Base-by-base conservation (phyloP, 1,284 basidiomycete species). In the Phellinidium pouzarii region DNA sequence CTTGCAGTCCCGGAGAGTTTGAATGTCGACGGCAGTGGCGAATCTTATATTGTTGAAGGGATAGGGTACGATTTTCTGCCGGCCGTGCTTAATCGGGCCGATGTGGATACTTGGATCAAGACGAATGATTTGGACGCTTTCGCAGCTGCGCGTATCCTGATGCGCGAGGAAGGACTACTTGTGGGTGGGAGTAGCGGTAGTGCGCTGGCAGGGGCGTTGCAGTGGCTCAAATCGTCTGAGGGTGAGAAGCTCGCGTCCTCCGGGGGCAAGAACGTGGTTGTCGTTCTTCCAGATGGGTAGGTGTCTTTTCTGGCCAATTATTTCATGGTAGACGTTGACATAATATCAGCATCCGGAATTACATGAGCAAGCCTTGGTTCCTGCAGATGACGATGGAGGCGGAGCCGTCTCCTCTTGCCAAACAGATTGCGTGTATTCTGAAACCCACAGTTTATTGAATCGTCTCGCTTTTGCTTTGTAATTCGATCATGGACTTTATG, bases 41-140 rank as follows among this genome's bases (percentile, higher is more conserved):
- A 71, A 5, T 68, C 74, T 44, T 99, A 98, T 66, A 69, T 86
- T 58, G 82, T 98, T 12, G 94, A 98, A 67, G 94, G 94, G 8
- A 98, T 97, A 55, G 94, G 94, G 14, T 93, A 94, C 62, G 93
- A 96, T 66, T 96, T 96, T 65, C 68, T 93, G 50, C 93, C 94
- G 0, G 78, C 87, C 34, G 92, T 94, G 2, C 75, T 93, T 22
- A 76, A 78, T 27, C 80, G 81, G 50, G 71, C 75, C 41, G 72
- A 78, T 36, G 70, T 91, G 48, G 79, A 93, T 62, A 59, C 67
- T 17, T 98, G 95, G 95, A 67, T 92, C 61, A 98, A 97, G 78
- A 86, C 87, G 2, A 72, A 71, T 4, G 95, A 98, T 63, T 75
- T 83, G 3, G 87, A 91, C 50, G 77, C 93, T 0, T 96, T 95